These are phyloP conservation scores for Penicillium sp. DNA, from an alignment of 2,329 filamentous ascomycete species.

Conservation along the genomic window DNA sequence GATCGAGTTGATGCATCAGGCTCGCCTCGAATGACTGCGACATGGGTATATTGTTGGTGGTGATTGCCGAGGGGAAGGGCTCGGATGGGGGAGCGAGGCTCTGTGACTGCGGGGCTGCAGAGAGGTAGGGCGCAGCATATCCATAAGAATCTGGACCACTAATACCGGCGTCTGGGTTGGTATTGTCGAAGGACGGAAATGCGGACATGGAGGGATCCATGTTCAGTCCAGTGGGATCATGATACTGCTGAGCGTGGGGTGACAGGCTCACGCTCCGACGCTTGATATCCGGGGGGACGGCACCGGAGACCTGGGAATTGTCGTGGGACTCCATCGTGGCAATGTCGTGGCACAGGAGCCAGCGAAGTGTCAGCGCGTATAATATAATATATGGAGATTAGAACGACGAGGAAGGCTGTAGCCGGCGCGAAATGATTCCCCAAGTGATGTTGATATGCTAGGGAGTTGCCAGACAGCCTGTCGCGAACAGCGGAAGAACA, in stretches of 20 bases:
- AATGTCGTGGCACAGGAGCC: background rate
- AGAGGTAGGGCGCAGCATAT: conserved; percentile 35
- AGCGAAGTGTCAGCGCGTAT: background rate
- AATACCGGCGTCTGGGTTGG: conserved; percentile 25
- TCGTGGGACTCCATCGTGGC: conserved; percentile 33
- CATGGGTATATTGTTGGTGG: conserved; percentile 29
- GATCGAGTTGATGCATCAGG: conserved; percentile 36
- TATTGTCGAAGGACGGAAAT: conserved; percentile 30
- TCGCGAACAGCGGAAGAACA: background rate
- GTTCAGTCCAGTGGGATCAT: conserved; percentile 32
- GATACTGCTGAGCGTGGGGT: conserved; percentile 39
- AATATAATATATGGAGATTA: background rate
- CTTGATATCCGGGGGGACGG: conserved; percentile 35
- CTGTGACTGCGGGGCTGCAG: conserved; percentile 29
- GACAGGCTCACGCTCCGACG: conserved; percentile 43
- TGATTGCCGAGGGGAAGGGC: conserved; percentile 27
- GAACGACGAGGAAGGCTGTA: background rate
- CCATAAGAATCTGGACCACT: conserved; percentile 35
- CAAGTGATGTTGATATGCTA: background rate
- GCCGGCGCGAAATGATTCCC: background rate
- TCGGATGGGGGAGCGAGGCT: conserved; percentile 28
- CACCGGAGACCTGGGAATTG: conserved; percentile 32
- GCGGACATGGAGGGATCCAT: conserved; percentile 37
- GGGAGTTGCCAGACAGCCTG: background rate
- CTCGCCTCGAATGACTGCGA: conserved; percentile 38